Percentiles rank a stretch among this genome's conserved stretches.
Evolutionary conservation across 371 early-diverging fungal genomes (phyloP).

Genomic region (Umbelopsis sp.): DNA sequence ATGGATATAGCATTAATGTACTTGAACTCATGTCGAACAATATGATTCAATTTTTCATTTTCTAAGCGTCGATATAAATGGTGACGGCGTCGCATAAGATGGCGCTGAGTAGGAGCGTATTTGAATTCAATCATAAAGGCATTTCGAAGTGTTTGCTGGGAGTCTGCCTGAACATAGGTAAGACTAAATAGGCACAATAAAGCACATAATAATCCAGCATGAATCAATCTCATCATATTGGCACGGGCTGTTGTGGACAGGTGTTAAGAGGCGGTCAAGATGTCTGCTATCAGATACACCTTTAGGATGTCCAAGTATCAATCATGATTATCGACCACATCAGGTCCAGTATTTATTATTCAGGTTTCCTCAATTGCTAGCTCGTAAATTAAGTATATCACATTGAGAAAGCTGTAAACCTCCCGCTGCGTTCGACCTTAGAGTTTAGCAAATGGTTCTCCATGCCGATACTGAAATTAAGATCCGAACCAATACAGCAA

Average conservation of each 20-base stretch:
- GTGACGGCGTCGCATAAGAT: conserved; percentile 22
- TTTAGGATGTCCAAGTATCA: neutral
- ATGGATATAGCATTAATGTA: conserved; percentile 47
- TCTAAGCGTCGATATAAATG: conserved; percentile 32
- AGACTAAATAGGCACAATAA: neutral
- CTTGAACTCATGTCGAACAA: conserved; percentile 41
- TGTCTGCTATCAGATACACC: neutral
- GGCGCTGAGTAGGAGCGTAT: conserved; percentile 20
- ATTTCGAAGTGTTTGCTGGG: conserved; percentile 22
- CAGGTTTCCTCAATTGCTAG: no score
- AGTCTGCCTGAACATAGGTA: neutral
- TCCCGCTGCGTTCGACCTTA: neutral
- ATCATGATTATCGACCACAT: neutral
- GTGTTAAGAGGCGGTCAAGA: neutral
- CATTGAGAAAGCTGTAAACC: neutral
- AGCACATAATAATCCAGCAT: neutral
- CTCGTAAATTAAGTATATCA: conserved; percentile 4
- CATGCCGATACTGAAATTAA: neutral
- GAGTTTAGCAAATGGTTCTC: neutral
- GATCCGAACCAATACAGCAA: conserved; percentile 1
- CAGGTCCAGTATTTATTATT: neutral
- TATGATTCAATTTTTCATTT: conserved; percentile 32
- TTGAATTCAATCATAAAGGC: conserved; percentile 41
- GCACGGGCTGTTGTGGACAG: neutral
- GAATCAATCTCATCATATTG: neutral